Percentiles rank a stretch among this genome's conserved stretches.
Evolutionary conservation across 495 filamentous ascomycete species (phyloP).

Genomic region (Aspergillus funiculosus): DNA sequence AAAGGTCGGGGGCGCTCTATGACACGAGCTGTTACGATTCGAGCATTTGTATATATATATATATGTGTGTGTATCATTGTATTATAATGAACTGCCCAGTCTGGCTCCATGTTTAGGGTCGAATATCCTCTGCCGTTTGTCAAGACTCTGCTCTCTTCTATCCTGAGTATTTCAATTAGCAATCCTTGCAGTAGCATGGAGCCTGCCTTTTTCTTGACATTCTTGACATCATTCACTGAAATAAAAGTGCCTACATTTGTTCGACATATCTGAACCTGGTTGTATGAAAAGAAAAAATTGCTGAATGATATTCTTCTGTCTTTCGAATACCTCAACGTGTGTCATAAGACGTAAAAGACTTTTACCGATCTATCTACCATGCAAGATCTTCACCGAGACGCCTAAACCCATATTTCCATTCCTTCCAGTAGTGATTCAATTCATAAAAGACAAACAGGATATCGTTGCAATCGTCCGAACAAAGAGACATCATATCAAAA

Average conservation of each 20-base stretch:
- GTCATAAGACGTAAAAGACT: slow-evolving; percentile 4
- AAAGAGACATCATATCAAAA: background rate
- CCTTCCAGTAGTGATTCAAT: slow-evolving; percentile 1
- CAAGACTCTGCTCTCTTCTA: too few species aligned
- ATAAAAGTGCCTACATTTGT: too few species aligned
- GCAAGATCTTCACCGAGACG: slow-evolving; percentile 6
- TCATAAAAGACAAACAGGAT: slow-evolving; percentile 14
- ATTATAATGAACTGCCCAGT: too few species aligned
- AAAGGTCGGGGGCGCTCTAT: slow-evolving; percentile 65
- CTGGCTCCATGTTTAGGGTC: too few species aligned
- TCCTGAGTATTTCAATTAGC: too few species aligned
- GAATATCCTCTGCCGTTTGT: too few species aligned
- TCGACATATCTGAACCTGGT: too few species aligned
- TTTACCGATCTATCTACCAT: slow-evolving; percentile 15
- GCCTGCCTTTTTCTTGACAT: too few species aligned
- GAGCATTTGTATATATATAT: slow-evolving; percentile 4
- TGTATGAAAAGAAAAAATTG: background rate
- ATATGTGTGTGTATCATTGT: slow-evolving; percentile 2
- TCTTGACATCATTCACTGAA: too few species aligned
- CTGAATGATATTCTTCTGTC: background rate
- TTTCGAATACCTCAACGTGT: background rate
- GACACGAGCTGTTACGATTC: slow-evolving; percentile 5
- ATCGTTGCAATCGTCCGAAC: slow-evolving; percentile 18
- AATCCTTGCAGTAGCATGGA: too few species aligned
- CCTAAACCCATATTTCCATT: slow-evolving; percentile 5